These are phyloP conservation scores for Arthroderma uncinatum DNA, from an alignment of 2,329 filamentous ascomycete species.

Conservation along the genomic window DNA sequence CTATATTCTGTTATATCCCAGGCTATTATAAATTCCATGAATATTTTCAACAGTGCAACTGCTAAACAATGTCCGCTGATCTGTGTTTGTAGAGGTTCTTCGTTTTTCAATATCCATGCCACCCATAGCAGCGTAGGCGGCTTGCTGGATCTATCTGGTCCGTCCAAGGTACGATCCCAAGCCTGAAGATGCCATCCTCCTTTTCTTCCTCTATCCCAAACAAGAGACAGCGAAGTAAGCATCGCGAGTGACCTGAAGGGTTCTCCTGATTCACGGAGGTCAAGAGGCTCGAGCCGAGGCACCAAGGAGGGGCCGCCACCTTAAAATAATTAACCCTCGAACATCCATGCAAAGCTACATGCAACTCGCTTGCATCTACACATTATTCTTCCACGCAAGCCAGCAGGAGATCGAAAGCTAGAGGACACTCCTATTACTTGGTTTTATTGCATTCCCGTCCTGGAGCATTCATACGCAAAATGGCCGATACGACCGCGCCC, in stretches of 20 bases:
- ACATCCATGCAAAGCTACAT: background rate
- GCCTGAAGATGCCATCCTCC: no score
- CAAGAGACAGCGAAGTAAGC: no score
- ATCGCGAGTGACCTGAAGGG: background rate
- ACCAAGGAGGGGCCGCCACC: conserved; percentile 3
- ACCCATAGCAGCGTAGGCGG: background rate
- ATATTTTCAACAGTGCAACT: background rate
- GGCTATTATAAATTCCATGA: background rate
- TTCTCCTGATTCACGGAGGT: no score
- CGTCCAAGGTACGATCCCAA: no score
- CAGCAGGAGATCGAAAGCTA: background rate
- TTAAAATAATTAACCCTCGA: background rate
- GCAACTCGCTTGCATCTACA: background rate
- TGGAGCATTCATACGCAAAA: background rate
- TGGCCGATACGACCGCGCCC: background rate
- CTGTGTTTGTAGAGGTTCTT: background rate
- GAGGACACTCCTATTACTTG: background rate
- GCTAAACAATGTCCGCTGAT: background rate
- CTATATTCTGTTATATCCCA: background rate
- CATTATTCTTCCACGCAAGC: background rate
- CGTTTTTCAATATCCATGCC: background rate
- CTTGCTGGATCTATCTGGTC: no score
- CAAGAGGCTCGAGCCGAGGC: background rate
- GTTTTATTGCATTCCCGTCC: background rate
- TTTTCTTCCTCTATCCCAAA: no score